phyloP scores from a whole-genome alignment of 2,329 filamentous ascomycete species.

The Colletotrichum zoysiae region DNA sequence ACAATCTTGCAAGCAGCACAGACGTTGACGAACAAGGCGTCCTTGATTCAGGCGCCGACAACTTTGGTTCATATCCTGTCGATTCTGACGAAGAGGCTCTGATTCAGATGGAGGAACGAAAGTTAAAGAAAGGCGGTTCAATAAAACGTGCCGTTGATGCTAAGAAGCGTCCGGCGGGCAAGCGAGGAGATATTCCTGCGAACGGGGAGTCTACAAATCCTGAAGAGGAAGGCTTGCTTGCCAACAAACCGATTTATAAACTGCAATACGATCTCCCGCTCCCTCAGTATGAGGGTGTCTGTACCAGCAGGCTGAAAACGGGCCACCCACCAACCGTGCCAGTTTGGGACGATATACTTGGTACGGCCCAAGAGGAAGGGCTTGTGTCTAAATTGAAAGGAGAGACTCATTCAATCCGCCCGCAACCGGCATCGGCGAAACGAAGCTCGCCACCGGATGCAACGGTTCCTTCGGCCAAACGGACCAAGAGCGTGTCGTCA shows the following conservation, averaged over 20 bases:
- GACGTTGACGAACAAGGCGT: conserved; percentile 76
- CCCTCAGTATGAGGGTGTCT: conserved; percentile 52
- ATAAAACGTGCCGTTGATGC: background rate
- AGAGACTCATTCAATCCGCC: background rate
- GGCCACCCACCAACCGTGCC: conserved; percentile 54
- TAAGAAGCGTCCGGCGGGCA: background rate
- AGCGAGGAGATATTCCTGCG: background rate
- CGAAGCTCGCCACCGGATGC: conserved; percentile 19
- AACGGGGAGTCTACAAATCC: background rate
- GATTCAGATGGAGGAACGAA: conserved; percentile 45
- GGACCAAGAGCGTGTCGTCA: background rate
- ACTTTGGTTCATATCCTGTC: conserved; percentile 62
- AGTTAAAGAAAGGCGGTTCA: background rate
- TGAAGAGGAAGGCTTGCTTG: background rate
- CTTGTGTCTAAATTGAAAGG: conserved; percentile 49
- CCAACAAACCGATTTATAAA: conserved; percentile 39
- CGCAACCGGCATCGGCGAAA: conserved; percentile 8
- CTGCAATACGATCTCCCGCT: conserved; percentile 38
- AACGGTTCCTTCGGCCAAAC: conserved; percentile 17
- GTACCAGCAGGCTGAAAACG: conserved; percentile 57
- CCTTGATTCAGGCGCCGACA: conserved; percentile 57
- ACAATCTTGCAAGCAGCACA: conserved; percentile 58
- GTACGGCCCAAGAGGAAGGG: conserved; percentile 56
- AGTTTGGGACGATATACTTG: conserved; percentile 54
- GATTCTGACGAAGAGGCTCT: conserved; percentile 67